A percentile compares a stretch with the other conserved stretches of the same genome.
phyloP scores from a whole-genome alignment of 208 protist genomes.

The Leishmania amazonensis region DNA sequence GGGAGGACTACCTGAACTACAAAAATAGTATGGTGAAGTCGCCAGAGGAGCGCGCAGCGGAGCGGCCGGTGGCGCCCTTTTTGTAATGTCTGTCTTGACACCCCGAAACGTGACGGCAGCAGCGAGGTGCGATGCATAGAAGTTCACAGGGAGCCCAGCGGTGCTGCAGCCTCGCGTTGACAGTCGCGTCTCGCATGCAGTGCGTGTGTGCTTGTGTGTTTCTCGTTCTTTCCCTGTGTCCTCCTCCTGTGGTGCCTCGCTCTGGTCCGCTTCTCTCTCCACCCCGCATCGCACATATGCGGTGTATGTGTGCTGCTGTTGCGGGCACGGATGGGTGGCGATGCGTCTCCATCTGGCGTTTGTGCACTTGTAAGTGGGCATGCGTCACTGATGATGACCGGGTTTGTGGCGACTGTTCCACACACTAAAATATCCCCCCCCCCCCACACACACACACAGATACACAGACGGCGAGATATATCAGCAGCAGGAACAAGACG shows the following conservation, averaged over 20 bases:
- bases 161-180: not conserved
- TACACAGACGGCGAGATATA: not conserved
- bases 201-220: not conserved
- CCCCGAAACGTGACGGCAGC: not conserved
- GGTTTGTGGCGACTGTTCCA: not conserved
- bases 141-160: not conserved
- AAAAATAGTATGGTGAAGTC: conserved; percentile 87
- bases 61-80: conserved; percentile 79
- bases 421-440: not conserved
- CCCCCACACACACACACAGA: not conserved
- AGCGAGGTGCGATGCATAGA: not conserved
- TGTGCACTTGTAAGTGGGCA: not conserved
- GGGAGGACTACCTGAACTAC: conserved; percentile 87
- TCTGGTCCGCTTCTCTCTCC: not conserved
- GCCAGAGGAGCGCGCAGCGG: conserved; percentile 72
- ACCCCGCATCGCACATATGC: too few species aligned
- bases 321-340: not conserved
- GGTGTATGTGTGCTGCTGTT: not conserved
- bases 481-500: not conserved
- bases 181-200: not conserved
- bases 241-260: not conserved
- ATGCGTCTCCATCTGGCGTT: not conserved
- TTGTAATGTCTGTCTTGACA: conserved; percentile 33
- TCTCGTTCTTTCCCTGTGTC: not conserved
- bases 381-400: not conserved